Evolutionary conservation across 2,329 filamentous ascomycete species (phyloP).

Genomic region (Aureobasidium sp.): DNA sequence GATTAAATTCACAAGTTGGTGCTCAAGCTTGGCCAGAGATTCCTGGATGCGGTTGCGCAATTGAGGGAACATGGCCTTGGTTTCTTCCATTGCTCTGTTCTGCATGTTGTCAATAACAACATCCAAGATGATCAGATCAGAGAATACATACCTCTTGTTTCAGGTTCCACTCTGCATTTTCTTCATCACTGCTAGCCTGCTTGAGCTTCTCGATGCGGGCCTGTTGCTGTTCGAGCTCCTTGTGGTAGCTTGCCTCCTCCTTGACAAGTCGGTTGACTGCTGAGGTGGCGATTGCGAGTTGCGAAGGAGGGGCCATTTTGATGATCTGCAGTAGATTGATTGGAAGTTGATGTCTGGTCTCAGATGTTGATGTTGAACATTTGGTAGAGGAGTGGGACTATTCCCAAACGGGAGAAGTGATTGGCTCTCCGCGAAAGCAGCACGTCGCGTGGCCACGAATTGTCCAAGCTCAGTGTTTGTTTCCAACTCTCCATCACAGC

Average conservation of each 20-base stretch:
- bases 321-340: neutral
- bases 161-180: constrained; percentile 70
- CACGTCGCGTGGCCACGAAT: neutral
- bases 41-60: constrained; percentile 64
- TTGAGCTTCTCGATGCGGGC: constrained; percentile 64
- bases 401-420: constrained; percentile 1
- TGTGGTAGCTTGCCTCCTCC: constrained; percentile 85
- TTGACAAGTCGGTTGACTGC: constrained; percentile 80
- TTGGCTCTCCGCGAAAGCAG: neutral
- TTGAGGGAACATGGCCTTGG: constrained; percentile 70
- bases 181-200: constrained; percentile 45
- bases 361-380: constrained; percentile 8
- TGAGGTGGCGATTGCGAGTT: constrained; percentile 71
- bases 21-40: constrained; percentile 66
- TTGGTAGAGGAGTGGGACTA: neutral
- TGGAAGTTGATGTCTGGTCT: neutral
- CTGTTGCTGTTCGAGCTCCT: constrained; percentile 71
- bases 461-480: constrained; percentile 9
- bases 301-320: constrained; percentile 67
- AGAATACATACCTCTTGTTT: constrained; percentile 71
- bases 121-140: neutral
- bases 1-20: constrained; percentile 55
- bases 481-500: neutral
- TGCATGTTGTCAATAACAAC: constrained; percentile 32
- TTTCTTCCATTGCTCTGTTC: constrained; percentile 79